phyloP scores from a whole-genome alignment of 306 rosid species.

The Casuarina cunninghamiana region DNA sequence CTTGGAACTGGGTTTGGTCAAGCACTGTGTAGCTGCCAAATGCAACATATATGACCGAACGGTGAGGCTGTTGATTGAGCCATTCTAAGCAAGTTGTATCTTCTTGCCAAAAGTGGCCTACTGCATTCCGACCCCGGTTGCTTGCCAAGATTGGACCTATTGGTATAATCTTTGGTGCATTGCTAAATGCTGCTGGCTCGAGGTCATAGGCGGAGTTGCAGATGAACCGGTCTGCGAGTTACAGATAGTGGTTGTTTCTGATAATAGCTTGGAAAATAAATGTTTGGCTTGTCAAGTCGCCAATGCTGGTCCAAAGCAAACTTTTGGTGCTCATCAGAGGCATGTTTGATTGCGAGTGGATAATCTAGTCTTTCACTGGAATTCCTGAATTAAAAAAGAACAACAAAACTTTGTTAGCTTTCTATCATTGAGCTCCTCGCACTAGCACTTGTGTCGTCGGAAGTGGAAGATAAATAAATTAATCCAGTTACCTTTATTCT shows the following conservation, averaged over 20 bases:
- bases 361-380: slow-evolving; percentile 16
- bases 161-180: slow-evolving; percentile 26
- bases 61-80: slow-evolving; percentile 27
- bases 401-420: neutral
- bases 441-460: neutral
- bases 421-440: neutral
- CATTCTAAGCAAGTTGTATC: neutral
- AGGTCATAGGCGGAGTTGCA: slow-evolving; percentile 33
- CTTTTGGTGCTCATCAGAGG: slow-evolving; percentile 27
- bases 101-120: slow-evolving; percentile 16
- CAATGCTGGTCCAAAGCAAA: slow-evolving; percentile 2
- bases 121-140: slow-evolving; percentile 1
- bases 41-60: slow-evolving; percentile 21
- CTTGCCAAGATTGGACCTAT: slow-evolving; percentile 38
- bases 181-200: slow-evolving; percentile 16
- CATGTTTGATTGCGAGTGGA: slow-evolving; percentile 30
- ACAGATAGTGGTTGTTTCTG: neutral
- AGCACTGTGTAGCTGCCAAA: slow-evolving; percentile 24
- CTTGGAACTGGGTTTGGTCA: slow-evolving; percentile 10
- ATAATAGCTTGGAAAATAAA: neutral
- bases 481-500: too few relatives aligned
- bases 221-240: slow-evolving; percentile 28
- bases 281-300: slow-evolving; percentile 15
- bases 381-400: slow-evolving; percentile 23
- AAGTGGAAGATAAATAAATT: neutral